Evolutionary conservation across 768 basidiomycete species (phyloP).

Genomic region (Serendipita indica): DNA sequence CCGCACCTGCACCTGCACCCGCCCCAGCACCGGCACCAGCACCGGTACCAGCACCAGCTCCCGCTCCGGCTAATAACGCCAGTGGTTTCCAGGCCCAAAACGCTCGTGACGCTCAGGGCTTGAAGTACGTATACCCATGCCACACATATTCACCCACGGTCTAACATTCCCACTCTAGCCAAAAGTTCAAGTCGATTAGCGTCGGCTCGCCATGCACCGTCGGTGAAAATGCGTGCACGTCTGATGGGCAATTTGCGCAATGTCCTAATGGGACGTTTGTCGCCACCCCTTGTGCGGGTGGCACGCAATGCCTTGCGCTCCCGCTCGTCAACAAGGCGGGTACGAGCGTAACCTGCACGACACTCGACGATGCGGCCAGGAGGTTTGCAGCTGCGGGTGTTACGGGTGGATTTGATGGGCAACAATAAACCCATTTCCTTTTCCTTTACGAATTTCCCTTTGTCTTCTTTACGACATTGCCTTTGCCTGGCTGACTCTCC

Average conservation of each 20-base stretch:
- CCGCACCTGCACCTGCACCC: neutral
- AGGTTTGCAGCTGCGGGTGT: conserved; percentile 36
- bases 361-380: conserved; percentile 30
- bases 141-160: neutral
- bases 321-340: conserved; percentile 37
- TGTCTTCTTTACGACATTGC: neutral
- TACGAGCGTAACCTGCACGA: conserved; percentile 38
- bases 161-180: neutral
- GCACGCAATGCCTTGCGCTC: conserved; percentile 32
- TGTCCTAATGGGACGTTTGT: conserved; percentile 37
- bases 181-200: neutral
- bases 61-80: neutral
- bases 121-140: neutral
- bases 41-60: neutral
- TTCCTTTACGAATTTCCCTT: neutral
- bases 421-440: neutral
- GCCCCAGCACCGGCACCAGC: neutral
- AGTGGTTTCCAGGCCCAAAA: neutral
- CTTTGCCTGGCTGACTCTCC: neutral
- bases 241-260: conserved; percentile 30
- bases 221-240: neutral
- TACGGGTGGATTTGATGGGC: conserved; percentile 26
- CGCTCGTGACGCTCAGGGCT: neutral
- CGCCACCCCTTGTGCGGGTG: conserved; percentile 21
- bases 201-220: neutral